Percentiles rank a stretch among this genome's conserved stretches.
phyloP scores from a whole-genome alignment of 2,329 filamentous ascomycete genomes.

The Cladophialophora bantiana region DNA sequence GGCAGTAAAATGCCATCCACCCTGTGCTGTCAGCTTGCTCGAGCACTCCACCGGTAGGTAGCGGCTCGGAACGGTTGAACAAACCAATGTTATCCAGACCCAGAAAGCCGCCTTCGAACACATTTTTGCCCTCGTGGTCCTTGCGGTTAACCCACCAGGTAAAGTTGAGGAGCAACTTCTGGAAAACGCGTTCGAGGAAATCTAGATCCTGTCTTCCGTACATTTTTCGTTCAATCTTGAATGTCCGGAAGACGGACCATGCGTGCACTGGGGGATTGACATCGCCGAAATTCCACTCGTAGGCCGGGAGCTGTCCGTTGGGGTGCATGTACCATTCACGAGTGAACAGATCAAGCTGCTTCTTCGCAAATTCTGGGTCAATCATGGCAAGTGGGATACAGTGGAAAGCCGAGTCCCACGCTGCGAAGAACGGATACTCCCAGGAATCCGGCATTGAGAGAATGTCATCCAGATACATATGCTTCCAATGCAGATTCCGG shows the following conservation, averaged over 20 bases:
- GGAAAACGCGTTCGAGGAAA: slow-evolving; percentile 94
- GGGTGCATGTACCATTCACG: slow-evolving; percentile 99
- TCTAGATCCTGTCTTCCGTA: slow-evolving; percentile 94
- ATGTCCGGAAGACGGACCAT: slow-evolving; percentile 92
- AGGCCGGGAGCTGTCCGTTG: slow-evolving; percentile 91
- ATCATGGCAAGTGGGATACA: slow-evolving; percentile 97
- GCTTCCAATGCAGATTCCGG: slow-evolving; percentile 89
- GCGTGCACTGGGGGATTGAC: slow-evolving; percentile 97
- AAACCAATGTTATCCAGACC: slow-evolving; percentile 96
- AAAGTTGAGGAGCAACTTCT: slow-evolving; percentile 94
- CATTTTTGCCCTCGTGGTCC: slow-evolving; percentile 91
- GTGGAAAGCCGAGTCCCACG: slow-evolving; percentile 97
- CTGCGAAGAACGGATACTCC: slow-evolving; percentile 98
- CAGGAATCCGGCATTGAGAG: slow-evolving; percentile 98
- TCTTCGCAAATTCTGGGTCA: slow-evolving; percentile 96
- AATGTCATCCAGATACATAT: slow-evolving; percentile 93
- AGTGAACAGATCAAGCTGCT: slow-evolving; percentile 94
- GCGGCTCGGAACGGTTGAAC: slow-evolving; percentile 94
- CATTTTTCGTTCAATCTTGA: slow-evolving; percentile 98
- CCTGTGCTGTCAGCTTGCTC: slow-evolving; percentile 98
- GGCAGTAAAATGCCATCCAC: slow-evolving; percentile 98
- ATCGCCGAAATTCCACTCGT: slow-evolving; percentile 97
- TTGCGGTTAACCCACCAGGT: slow-evolving; percentile 99
- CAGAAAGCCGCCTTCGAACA: slow-evolving; percentile 95
- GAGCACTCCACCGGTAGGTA: slow-evolving; percentile 89